Evolutionary conservation across 2,329 filamentous ascomycete genomes (phyloP), one percentile per base, ranked within the genome.

Genomic region (Reticulascus tulasneorum): DNA sequence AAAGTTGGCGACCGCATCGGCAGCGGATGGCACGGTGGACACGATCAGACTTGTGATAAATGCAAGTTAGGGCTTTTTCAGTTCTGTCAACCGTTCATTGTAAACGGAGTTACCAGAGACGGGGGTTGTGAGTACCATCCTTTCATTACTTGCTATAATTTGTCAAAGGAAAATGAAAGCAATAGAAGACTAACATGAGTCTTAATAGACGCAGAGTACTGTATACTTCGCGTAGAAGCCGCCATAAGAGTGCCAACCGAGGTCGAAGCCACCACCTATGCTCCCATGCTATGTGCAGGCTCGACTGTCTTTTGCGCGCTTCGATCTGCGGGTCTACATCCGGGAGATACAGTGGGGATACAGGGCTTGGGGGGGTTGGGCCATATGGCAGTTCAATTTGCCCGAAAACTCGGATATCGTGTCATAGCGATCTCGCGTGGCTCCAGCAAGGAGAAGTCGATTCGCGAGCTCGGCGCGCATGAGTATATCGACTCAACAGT

Each of bases 281-380:
- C 80, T n/a, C 79, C 81, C 3, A 75, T 85, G 69, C 65, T 86
- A 29, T 85, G 82, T 50, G 82, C 71, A 15, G 82, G 82, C 9
- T 68, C 84, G 23, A 86, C 80, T 0, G 66, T 79, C 8, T 86
- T 70, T 51, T 64, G 66, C 7, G 80, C 81, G 1, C 52, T 85
- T 38, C 65, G 64, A 45, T 34, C 33, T 23, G 42, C 42, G 22
- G 35, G 35, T 8, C 16, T 46, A 17, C 46, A 44, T 7, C 42
- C 46, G 7, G 52, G 53, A 5, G 43, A 55, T 21, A 54, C 48
- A 49, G 40, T 55, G 3, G 46, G 47, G 5, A 37, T 60, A n/a
- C 43, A 46, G 4, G 58, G 55, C n/a, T 55, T 44, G 3, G 55
- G 55, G 3, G 58, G 56, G 2, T 28, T 56, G 5, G 54, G 53